A percentile compares a stretch with the other conserved stretches of the same genome.
These are phyloP conservation scores for Colletotrichum zoysiae DNA, from an alignment of 2,329 filamentous ascomycete species.

Conservation along the genomic window DNA sequence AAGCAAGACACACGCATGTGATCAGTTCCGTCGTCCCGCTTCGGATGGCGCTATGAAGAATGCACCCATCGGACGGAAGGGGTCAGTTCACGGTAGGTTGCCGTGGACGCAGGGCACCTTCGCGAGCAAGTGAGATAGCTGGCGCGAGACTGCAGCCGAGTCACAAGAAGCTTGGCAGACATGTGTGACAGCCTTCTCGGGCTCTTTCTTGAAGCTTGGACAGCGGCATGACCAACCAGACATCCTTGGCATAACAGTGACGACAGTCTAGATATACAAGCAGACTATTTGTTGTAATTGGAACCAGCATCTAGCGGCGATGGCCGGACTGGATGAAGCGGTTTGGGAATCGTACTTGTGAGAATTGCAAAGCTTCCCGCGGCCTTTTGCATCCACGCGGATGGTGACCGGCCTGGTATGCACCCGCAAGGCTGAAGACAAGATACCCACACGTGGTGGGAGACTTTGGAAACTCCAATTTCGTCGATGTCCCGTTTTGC, in stretches of 20 bases:
- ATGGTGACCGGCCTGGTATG: not conserved
- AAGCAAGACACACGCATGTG: slow-evolving; percentile 21
- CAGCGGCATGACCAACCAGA: not conserved
- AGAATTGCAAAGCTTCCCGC: not conserved
- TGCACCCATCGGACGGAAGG: slow-evolving; percentile 3
- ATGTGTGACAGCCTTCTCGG: not conserved
- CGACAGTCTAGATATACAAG: not conserved
- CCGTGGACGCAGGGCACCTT: not conserved
- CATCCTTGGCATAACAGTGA: not conserved
- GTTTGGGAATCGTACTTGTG: not conserved
- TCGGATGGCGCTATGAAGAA: slow-evolving; percentile 5
- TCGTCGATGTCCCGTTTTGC: not conserved
- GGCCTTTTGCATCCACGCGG: not conserved
- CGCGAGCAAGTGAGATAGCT: not conserved
- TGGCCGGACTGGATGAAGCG: not conserved
- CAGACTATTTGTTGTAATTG: not conserved
- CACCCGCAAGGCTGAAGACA: not conserved
- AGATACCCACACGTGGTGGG: not conserved
- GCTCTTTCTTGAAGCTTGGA: not conserved
- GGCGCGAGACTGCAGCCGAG: not conserved
- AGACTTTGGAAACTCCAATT: slow-evolving; percentile 2
- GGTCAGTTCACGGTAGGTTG: not conserved
- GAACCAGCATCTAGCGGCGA: not conserved
- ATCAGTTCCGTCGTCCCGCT: not conserved
- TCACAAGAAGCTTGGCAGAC: not conserved